Base-by-base conservation (phyloP, 371 early-diverging fungal species). In the Smittium mucronatum region DNA sequence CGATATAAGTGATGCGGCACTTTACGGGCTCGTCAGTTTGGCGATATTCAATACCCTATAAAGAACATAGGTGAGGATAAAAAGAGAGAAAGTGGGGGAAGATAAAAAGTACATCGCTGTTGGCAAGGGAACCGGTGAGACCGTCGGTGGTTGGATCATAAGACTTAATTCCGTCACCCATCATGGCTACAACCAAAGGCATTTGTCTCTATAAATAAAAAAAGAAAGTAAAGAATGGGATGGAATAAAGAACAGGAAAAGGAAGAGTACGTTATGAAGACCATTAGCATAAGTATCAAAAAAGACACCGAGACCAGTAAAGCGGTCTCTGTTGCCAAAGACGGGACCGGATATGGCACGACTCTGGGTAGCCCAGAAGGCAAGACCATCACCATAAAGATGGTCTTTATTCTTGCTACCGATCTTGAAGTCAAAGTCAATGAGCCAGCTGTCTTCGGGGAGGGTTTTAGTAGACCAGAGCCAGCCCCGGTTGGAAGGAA, bases 211-310 rank as follows among this genome's bases (percentile, higher is more conserved):
- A 79, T 21, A 59, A 59, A 59, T 16, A 47, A 34, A 61, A 59
- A 59, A 59, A 28, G 26, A 59, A 28, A n/a, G 26, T 2, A 59
- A 15, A 59, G 28, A 59, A 59, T 2, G 59, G 11, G 5, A 59
- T 16, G 5, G 15, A 59, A 59, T 16, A 59, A 16, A 59, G 26
- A 28, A 59, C 26, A 59, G 8, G n/a, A 5, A 59, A 2, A 28
- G 26, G 2, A 59, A n/a, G 11, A 28, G 26, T 21, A 21, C 28
- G 26, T 59, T 16, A 28, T 26, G 59, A 59, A 26, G 28, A 73
- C 88, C 84, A 75, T 98, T 98, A 69, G 91, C 86, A 78, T 94
- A 97, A 33, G 97, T 95, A 78, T 97, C 98, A 74, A 98, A 94
- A 73, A 97, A 92, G 67, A 98, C 72, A 36, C 96, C 97, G 25